Percentiles rank a stretch among this genome's conserved stretches.
Conservation (phyloP, 2,329 filamentous ascomycete genomes). For the Pestalotiopsis sp. region DNA sequence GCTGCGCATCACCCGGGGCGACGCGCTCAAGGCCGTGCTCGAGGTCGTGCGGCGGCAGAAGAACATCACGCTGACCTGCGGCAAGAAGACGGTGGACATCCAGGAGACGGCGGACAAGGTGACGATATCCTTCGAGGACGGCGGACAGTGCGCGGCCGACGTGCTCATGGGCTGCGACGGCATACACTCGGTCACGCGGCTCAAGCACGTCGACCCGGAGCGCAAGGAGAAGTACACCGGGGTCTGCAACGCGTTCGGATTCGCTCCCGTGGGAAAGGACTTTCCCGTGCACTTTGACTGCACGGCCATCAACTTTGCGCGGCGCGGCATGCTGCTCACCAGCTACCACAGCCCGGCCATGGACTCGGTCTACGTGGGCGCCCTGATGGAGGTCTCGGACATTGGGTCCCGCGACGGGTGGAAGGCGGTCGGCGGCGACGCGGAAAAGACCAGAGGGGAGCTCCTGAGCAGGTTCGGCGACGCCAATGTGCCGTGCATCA, state of each 20-base stretch:
- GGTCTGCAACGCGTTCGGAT: conserved; percentile 15
- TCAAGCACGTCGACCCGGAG: conserved; percentile 13
- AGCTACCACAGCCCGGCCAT: conserved; percentile 12
- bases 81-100: conserved; percentile 11
- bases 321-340: conserved; percentile 12
- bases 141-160: background rate
- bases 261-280: background rate
- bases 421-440: conserved; percentile 15
- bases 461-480: conserved; percentile 14
- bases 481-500: conserved; percentile 4
- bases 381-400: conserved; percentile 11
- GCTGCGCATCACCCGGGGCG: conserved; percentile 14
- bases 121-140: conserved; percentile 9
- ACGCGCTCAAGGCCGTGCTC: conserved; percentile 15
- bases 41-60: conserved; percentile 4
- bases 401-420: conserved; percentile 15
- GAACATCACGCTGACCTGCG: conserved; percentile 12
- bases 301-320: conserved; percentile 15
- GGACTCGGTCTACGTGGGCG: conserved; percentile 16
- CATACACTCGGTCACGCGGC: conserved; percentile 12
- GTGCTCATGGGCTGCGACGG: conserved; percentile 16
- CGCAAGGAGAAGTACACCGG: conserved; percentile 15
- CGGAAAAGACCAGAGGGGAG: conserved; percentile 12
- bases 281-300: conserved; percentile 15
- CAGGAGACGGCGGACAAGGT: conserved; percentile 10